Percentiles rank a stretch among this genome's conserved stretches.
phyloP scores from a whole-genome alignment of 306 rosid species.

The Dalbergia cochinchinensis region DNA sequence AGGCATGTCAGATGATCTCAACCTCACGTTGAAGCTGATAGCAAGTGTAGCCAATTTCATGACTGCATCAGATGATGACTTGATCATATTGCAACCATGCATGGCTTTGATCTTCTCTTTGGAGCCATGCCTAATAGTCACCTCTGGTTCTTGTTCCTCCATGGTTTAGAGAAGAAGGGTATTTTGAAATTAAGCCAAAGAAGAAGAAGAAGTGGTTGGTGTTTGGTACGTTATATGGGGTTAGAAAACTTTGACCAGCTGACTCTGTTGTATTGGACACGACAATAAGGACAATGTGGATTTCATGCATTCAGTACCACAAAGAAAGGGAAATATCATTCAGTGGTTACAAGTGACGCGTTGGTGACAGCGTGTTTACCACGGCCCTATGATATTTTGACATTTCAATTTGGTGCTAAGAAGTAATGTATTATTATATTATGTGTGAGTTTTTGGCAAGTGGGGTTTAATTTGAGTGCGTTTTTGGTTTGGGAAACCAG shows the following conservation, averaged over 20 bases:
- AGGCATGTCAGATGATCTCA: conserved; percentile 77
- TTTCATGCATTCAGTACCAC: not conserved
- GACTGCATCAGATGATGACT: not conserved
- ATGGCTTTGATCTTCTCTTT: conserved; percentile 30
- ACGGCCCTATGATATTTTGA: not conserved
- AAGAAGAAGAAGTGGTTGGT: conserved; percentile 1
- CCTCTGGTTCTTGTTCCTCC: conserved; percentile 38
- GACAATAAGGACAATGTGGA: not conserved
- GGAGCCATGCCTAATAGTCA: not conserved
- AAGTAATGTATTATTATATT: too few species aligned
- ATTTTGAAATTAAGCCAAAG: not conserved
- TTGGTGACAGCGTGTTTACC: not conserved
- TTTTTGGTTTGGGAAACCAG: not conserved
- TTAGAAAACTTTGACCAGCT: conserved; percentile 24
- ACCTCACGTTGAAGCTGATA: conserved; percentile 59
- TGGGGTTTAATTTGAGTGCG: not conserved
- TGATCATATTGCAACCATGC: not conserved
- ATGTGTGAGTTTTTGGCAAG: not conserved
- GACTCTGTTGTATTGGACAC: not conserved
- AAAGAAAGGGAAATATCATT: not conserved
- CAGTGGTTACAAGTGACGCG: not conserved
- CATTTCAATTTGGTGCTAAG: too few species aligned
- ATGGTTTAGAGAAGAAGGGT: not conserved
- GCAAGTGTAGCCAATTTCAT: conserved; percentile 65
- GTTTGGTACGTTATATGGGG: not conserved